phyloP scores from a whole-genome alignment of 2,329 filamentous ascomycete species.

The Cryphonectria nitschkei region DNA sequence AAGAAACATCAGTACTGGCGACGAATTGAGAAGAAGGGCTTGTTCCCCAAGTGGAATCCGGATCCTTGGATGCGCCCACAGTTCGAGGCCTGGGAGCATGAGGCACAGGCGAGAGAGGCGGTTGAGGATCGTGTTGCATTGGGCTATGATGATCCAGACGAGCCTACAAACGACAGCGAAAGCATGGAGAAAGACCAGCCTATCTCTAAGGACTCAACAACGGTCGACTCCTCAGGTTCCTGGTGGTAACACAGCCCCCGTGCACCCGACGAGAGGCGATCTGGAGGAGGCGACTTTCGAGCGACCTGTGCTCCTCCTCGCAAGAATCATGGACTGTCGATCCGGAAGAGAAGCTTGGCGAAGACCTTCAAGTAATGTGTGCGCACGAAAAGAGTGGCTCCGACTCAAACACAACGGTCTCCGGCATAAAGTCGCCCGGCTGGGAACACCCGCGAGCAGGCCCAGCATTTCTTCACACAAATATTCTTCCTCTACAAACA shows the following conservation, averaged over 20 bases:
- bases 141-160: conserved; percentile 43
- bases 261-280: background rate
- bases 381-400: no score
- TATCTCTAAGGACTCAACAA: conserved; percentile 33
- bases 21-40: conserved; percentile 51
- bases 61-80: conserved; percentile 47
- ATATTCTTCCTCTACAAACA: no score
- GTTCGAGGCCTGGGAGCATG: conserved; percentile 50
- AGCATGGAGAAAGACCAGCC: conserved; percentile 32
- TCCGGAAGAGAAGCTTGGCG: background rate
- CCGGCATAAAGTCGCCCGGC: no score
- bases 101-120: conserved; percentile 45
- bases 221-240: conserved; percentile 15
- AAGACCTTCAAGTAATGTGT: background rate
- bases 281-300: background rate
- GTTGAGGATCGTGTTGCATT: conserved; percentile 45
- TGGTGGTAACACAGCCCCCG: background rate
- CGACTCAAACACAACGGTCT: no score
- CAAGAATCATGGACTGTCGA: background rate
- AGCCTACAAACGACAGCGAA: conserved; percentile 43
- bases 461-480: no score
- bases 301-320: background rate
- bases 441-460: no score
- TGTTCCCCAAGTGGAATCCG: conserved; percentile 41
- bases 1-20: conserved; percentile 50